These are phyloP conservation scores for Pyrenula massariospora DNA, from an alignment of 495 filamentous ascomycete species.

Conservation along the genomic window DNA sequence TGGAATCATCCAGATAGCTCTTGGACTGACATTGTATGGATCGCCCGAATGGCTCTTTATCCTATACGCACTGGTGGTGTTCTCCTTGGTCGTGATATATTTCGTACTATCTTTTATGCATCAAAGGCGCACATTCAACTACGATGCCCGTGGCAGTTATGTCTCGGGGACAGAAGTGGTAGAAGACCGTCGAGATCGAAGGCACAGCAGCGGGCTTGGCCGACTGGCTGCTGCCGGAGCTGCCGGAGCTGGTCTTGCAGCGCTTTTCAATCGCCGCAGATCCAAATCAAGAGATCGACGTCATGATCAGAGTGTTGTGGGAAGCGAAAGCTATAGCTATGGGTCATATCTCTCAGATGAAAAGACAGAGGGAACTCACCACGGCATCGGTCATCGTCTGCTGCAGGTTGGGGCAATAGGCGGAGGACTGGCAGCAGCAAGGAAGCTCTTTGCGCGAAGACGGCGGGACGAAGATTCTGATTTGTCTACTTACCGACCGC, in stretches of 20 bases:
- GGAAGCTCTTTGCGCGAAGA: slow-evolving; percentile 50
- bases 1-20: slow-evolving; percentile 74
- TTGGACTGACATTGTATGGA: slow-evolving; percentile 86
- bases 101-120: slow-evolving; percentile 62
- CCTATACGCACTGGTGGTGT: slow-evolving; percentile 65
- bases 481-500: slow-evolving; percentile 30
- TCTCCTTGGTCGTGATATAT: slow-evolving; percentile 51
- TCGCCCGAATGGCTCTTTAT: slow-evolving; percentile 78
- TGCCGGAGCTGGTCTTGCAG: slow-evolving; percentile 49
- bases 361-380: slow-evolving; percentile 32
- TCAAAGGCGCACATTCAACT: slow-evolving; percentile 30
- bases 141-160: slow-evolving; percentile 43
- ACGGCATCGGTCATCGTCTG: slow-evolving; percentile 53
- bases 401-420: slow-evolving; percentile 54
- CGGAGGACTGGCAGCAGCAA: slow-evolving; percentile 54
- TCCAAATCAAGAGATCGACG: slow-evolving; percentile 21
- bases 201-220: slow-evolving; percentile 19
- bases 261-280: slow-evolving; percentile 37
- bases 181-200: slow-evolving; percentile 18
- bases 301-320: slow-evolving; percentile 18
- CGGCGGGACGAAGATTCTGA: slow-evolving; percentile 47
- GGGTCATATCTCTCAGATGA: slow-evolving; percentile 47
- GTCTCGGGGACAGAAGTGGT: slow-evolving; percentile 25
- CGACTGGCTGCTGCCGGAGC: slow-evolving; percentile 35
- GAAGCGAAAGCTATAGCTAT: slow-evolving; percentile 24